Evolutionary conservation across 768 basidiomycete species (phyloP), one percentile per base, ranked within the genome.

Genomic region (Lentinula guzmanii): DNA sequence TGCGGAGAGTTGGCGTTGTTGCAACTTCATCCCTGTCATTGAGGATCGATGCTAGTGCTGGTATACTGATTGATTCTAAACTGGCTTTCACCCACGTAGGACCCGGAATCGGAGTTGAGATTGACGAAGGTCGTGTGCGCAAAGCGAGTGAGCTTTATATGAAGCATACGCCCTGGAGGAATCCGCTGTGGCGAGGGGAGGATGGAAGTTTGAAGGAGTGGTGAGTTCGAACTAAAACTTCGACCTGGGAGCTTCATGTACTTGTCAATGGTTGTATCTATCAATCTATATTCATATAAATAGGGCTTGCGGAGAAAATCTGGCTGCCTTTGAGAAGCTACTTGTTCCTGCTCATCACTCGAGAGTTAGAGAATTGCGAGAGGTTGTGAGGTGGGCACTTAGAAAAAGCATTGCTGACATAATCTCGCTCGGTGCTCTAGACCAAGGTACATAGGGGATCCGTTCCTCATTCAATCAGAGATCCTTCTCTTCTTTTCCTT

Each of bases 41-140:
- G 48, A 54, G 45, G 16, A 52, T 57, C 28, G 46, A 48, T 21
- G 35, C 39, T 58, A 31, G 24, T 35, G 11, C 35, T 41, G 11
- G 15, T 10, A 37, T 57, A 13, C 16, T 35, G 9, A 21, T 24
- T 35, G 56, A 33, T 42, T 48, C 48, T 48, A 18, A n/a, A 13
- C 34, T 53, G 52, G 3, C 15, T n/a, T 41, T 34, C 34, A 21
- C 11, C 16, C 53, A 39, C 9, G 37, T 64, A 81, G 85, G 78
- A 0, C 79, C 82, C 10, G 87, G 87, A 6, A 73, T 89, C 6
- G 87, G 87, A 5, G 81, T 88, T 35, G 72, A 80, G 52, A 77
- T 89, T 61, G 80, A 90, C 64, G 87, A 89, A 69, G 69, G 68
- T 9, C 68, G 86, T 11, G 83, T 90, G 11, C 66, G 76, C 18